Base-by-base conservation (phyloP, 768 basidiomycete species). In the Termitomyces sp. region DNA sequence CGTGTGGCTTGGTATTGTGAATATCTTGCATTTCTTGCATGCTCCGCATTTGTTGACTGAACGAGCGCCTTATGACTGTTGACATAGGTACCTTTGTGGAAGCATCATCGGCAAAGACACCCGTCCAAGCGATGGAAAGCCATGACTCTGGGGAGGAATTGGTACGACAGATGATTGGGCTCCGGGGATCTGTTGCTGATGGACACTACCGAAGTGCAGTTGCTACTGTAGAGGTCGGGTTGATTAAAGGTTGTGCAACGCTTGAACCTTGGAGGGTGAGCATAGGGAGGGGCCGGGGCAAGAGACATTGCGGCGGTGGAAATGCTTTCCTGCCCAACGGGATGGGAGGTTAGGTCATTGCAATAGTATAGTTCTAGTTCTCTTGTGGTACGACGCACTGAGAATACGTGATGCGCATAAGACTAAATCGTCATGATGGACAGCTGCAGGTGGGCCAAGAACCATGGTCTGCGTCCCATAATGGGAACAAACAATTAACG, bases 1-100 rank as follows among this genome's bases (percentile, higher is more conserved):
- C 62, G 62, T 26, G 46, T 40, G 37, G 62, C 56, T 50, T 57
- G 56, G 41, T 50, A 60, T 33, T 54, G 54, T 35, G 14, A 19
- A 33, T n/a, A 12, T 43, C 9, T 45, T 41, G 47, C 30, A 15
- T 37, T 3, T 37, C 5, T 15, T 37, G 37, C 37, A 37, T 37
- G 28, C 33, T 23, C 2, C 53, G 28, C 23, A 31, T 40, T 47
- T 41, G 56, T 19, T 55, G 54, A 35, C 37, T 23, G 33, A 30
- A 48, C 4, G 12, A 40, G 15, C 15, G 15, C 23, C 49, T 26
- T 19, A 35, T n/a, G 37, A 46, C 23, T 50, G 56, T 33, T 44
- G 53, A 21, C 23, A 28, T 37, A 21, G 41, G 42, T 3, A 50
- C 21, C 21, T 40, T 10, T 51, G 53, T 17, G 17, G n/a, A 17